phyloP scores from a whole-genome alignment of 2,329 filamentous ascomycete genomes.

The Rhinocladiella similis region DNA sequence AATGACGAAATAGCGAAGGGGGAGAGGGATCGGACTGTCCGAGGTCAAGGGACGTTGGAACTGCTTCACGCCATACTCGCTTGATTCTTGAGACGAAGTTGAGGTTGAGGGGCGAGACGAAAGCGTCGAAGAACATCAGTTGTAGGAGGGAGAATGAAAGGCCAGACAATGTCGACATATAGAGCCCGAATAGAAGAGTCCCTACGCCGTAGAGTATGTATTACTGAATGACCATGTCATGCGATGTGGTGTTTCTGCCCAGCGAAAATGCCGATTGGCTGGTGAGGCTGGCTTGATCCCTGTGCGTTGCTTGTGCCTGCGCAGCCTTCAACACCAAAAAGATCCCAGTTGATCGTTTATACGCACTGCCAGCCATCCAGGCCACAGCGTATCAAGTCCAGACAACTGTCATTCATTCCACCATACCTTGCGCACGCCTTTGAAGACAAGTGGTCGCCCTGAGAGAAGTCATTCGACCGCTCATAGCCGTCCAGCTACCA shows the following conservation, averaged over 20 bases:
- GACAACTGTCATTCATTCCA: background rate
- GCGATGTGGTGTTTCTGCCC: constrained; percentile 2
- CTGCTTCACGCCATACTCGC: background rate
- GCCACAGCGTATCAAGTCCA: background rate
- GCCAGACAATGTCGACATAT: too few species aligned
- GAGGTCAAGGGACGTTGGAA: too few species aligned
- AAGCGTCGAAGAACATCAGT: background rate
- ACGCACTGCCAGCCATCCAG: background rate
- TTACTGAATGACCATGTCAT: background rate
- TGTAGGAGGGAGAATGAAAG: background rate
- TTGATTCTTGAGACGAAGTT: background rate
- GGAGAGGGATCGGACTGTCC: background rate
- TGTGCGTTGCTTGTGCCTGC: background rate
- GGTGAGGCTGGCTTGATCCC: too few species aligned
- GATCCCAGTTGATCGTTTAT: background rate
- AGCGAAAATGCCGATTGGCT: background rate
- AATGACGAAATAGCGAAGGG: background rate
- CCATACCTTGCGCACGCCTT: background rate
- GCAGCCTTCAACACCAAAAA: background rate
- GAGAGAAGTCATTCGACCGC: background rate
- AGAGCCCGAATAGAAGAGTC: background rate
- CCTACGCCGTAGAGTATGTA: too few species aligned
- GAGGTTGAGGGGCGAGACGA: background rate
- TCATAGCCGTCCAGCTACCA: background rate
- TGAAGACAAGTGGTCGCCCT: background rate